Evolutionary conservation across 192 early-diverging fungal genomes (phyloP), one percentile per base, ranked within the genome.

Genomic region (Funneliformis geosporum): DNA sequence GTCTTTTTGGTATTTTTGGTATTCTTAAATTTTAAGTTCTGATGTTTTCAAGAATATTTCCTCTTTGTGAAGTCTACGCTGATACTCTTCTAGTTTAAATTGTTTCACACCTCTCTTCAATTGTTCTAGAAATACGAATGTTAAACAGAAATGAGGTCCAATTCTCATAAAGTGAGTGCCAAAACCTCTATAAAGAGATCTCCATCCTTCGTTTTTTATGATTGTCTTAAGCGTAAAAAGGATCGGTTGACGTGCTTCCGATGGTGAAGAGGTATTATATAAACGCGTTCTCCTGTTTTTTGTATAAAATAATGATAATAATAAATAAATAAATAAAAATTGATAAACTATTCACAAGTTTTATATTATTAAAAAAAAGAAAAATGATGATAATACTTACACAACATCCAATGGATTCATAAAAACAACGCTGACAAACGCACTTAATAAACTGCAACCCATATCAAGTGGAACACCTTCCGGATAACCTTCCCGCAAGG

Each of bases 91-190:
- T 1, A 46, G 47, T 8, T 60, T 50, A 61, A 75, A 8, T 60
- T 55, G 28, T 40, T 60, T 75, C n/a, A 75, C 73, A 33, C 59
- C 59, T 61, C 86, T 80, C 47, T 86, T 84, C 28, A 86, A 72
- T 78, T 91, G 87, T 64, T 91, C 92, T 65, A 93, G 68, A 79
- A 93, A 92, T 21, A 93, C 91, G 81, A 93, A 93, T 5, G 92
- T 93, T 43, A 93, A 81, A 55, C 91, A 93, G 67, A 94, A 94
- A 79, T 94, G 93, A 50, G 93, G 93, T 18, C 93, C 93, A 78
- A 94, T 94, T 38, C 93, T 86, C 82, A 94, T 86, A 74, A 94
- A 94, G 60, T 94, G 93, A 6, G 92, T 90, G 21, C 84, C 82
- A 75, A 93, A 89, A 67, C 93, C 93, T 74, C 91, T 92, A 82